These are phyloP conservation scores for Alternaria gaisen DNA, from an alignment of 2,329 filamentous ascomycete genomes.

Conservation along the genomic window DNA sequence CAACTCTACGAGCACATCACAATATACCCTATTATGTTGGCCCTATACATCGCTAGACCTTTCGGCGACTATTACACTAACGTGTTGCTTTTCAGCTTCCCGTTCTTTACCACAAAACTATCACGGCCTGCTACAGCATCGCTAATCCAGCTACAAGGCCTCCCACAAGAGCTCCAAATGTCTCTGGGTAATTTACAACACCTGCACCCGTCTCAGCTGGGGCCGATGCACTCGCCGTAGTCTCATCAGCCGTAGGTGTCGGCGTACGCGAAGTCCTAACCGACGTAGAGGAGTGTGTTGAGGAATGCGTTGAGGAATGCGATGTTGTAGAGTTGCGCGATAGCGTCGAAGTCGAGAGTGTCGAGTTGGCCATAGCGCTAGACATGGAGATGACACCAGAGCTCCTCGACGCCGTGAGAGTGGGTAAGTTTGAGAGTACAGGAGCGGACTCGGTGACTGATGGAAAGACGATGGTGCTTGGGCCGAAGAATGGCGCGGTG, in stretches of 20 bases:
- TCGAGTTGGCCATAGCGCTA: constrained; percentile 10
- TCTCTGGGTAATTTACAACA: constrained; percentile 20
- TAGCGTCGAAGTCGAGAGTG: constrained; percentile 5
- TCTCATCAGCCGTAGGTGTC: constrained; percentile 8
- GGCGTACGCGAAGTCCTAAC: constrained; percentile 17
- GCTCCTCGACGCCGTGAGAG: constrained; percentile 12
- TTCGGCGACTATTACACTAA: neutral
- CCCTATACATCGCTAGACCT: neutral
- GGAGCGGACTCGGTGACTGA: constrained; percentile 20
- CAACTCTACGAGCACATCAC: constrained; percentile 26
- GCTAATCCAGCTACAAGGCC: constrained; percentile 34
- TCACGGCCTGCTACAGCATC: constrained; percentile 16
- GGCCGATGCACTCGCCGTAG: constrained; percentile 21
- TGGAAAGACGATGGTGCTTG: constrained; percentile 25
- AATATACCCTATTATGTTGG: constrained; percentile 40
- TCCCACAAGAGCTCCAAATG: constrained; percentile 30
- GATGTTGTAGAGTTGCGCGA: constrained; percentile 10
- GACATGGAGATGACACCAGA: constrained; percentile 13
- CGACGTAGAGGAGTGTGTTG: constrained; percentile 6
- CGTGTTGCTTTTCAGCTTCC: neutral
- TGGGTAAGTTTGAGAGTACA: constrained; percentile 14
- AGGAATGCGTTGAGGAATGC: constrained; percentile 3
- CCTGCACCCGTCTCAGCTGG: constrained; percentile 30
- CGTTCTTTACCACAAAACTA: neutral
- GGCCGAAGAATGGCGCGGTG: constrained; percentile 29